These are phyloP conservation scores for Aspergillus tubingensis DNA, from an alignment of 2,329 filamentous ascomycete genomes.

Conservation along the genomic window DNA sequence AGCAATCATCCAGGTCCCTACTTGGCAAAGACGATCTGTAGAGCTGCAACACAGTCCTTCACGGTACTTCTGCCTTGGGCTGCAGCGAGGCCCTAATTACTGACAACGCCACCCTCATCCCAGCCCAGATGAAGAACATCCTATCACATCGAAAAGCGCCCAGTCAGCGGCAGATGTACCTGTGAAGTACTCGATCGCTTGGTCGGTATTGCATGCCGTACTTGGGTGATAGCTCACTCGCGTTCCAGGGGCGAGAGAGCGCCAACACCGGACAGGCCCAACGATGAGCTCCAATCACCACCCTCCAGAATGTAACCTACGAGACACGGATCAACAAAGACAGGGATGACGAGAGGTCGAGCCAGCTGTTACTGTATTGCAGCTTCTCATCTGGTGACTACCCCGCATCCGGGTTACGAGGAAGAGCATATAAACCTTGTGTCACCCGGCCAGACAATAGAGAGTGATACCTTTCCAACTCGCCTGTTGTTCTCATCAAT, in stretches of 20 bases:
- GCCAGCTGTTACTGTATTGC: conserved; percentile 6
- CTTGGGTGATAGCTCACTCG: conserved; percentile 3
- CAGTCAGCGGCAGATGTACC: neutral
- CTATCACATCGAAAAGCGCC: neutral
- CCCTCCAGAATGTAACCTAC: conserved; percentile 2
- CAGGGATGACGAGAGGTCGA: conserved; percentile 10
- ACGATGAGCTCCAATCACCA: conserved; percentile 6
- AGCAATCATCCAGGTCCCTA: neutral
- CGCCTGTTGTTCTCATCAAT: neutral
- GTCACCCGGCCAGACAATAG: conserved; percentile 4
- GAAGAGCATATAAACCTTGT: conserved; percentile 22
- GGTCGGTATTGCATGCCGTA: neutral
- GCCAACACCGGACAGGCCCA: neutral
- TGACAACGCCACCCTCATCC: conserved; percentile 4
- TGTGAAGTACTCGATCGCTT: neutral
- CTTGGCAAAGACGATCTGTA: neutral
- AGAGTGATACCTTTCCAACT: neutral
- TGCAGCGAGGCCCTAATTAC: neutral
- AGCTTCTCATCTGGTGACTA: conserved; percentile 21
- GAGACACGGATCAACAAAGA: conserved; percentile 5
- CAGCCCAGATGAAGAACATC: neutral
- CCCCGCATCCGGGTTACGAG: conserved; percentile 23
- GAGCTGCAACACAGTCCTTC: neutral
- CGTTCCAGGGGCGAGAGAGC: conserved; percentile 1
- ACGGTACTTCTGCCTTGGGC: neutral